phyloP scores from a whole-genome alignment of 1,284 basidiomycete genomes.

The Meira nashicola region DNA sequence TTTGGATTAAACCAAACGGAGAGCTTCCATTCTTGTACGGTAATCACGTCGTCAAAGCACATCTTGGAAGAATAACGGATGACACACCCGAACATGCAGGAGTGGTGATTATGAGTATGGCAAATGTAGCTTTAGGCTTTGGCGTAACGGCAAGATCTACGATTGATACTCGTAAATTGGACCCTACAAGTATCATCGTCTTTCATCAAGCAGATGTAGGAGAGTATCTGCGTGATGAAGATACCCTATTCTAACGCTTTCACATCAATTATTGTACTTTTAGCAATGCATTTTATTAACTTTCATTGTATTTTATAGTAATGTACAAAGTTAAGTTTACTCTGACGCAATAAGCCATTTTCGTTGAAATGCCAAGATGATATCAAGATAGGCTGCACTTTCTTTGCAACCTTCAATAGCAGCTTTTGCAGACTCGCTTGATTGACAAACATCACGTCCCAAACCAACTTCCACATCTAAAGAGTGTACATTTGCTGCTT shows the following conservation, averaged over 20 bases:
- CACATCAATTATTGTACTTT: neutral
- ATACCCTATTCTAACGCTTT: slow-evolving; percentile 8
- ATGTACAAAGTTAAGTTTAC: neutral
- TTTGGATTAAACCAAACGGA: slow-evolving; percentile 99
- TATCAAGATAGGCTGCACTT: neutral
- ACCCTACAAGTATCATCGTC: slow-evolving; percentile 96
- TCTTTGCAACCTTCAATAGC: neutral
- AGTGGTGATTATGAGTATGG: slow-evolving; percentile 94
- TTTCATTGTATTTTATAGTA: neutral
- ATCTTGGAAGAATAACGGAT: slow-evolving; percentile 96
- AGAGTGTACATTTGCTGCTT: too few relatives aligned
- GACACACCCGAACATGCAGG: slow-evolving; percentile 99
- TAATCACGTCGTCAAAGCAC: slow-evolving; percentile 97
- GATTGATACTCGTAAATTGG: slow-evolving; percentile 89
- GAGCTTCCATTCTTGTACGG: slow-evolving; percentile 99
- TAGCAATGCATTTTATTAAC: neutral
- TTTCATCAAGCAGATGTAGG: slow-evolving; percentile 79
- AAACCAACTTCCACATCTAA: neutral
- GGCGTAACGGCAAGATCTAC: slow-evolving; percentile 95
- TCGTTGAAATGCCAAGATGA: neutral
- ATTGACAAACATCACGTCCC: neutral
- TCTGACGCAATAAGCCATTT: neutral
- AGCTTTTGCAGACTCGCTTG: neutral
- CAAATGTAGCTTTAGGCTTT: slow-evolving; percentile 81
- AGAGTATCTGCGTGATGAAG: slow-evolving; percentile 50